Conservation (phyloP, 2,329 filamentous ascomycete species). For the Alternaria incomplexa region DNA sequence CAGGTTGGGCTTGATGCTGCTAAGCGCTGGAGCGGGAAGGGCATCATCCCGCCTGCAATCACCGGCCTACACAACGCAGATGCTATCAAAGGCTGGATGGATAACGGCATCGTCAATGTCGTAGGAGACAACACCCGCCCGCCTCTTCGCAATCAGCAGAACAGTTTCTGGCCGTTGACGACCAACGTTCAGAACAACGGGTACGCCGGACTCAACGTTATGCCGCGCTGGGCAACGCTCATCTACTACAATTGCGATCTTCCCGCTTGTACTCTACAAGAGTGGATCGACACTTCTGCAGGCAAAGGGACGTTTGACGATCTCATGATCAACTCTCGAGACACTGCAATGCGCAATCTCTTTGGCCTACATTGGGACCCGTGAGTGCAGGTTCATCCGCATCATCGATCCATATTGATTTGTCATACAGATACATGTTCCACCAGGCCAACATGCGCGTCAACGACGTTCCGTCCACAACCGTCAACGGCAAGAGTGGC, state of each 20-base stretch:
- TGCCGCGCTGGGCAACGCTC: constrained; percentile 66
- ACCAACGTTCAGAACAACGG: constrained; percentile 60
- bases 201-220: constrained; percentile 62
- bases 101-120: constrained; percentile 64
- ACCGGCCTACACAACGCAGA: constrained; percentile 70
- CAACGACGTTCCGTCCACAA: constrained; percentile 54
- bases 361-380: constrained; percentile 62
- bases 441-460: constrained; percentile 67
- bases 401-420: constrained; percentile 6
- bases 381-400: constrained; percentile 17
- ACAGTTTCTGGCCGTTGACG: constrained; percentile 62
- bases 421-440: constrained; percentile 60
- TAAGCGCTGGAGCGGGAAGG: constrained; percentile 58
- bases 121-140: constrained; percentile 70
- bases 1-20: constrained; percentile 59
- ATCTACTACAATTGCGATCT: constrained; percentile 71
- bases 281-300: constrained; percentile 66
- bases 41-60: constrained; percentile 68
- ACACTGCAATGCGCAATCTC: constrained; percentile 63
- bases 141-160: constrained; percentile 59
- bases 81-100: constrained; percentile 64
- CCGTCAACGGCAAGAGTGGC: constrained; percentile 56
- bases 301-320: constrained; percentile 61
- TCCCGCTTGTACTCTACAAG: constrained; percentile 61
- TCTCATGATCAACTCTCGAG: constrained; percentile 59